These are phyloP conservation scores for Rhodotorula paludigena DNA, from an alignment of 768 basidiomycete genomes.

Conservation along the genomic window DNA sequence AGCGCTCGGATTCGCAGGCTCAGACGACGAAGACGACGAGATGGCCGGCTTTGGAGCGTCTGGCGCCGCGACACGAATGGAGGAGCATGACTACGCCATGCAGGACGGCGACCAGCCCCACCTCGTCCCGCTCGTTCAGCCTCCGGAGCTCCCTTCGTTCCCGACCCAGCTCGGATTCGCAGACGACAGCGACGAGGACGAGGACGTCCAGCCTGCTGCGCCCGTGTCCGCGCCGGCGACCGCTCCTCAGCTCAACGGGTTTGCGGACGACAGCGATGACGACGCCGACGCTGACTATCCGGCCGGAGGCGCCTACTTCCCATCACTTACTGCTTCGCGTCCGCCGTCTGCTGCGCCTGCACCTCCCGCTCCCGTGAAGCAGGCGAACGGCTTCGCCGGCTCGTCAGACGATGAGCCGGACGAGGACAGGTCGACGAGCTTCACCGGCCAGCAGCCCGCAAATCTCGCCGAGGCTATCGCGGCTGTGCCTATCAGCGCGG, in stretches of 20 bases:
- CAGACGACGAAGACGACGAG: background rate
- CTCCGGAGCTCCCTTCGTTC: too few species aligned
- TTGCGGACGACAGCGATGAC: background rate
- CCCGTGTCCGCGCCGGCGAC: too few species aligned
- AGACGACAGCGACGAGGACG: background rate
- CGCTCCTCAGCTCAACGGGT: background rate
- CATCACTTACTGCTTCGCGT: too few species aligned
- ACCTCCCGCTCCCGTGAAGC: too few species aligned
- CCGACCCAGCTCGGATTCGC: background rate
- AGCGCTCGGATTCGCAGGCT: conserved; percentile 2
- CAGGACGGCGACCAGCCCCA: too few species aligned
- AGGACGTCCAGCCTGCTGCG: background rate
- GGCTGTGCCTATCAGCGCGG: background rate
- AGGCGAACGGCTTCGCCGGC: too few species aligned
- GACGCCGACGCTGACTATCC: background rate
- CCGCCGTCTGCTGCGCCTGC: too few species aligned
- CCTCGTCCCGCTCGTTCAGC: too few species aligned
- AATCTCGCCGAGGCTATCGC: background rate
- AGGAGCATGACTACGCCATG: too few species aligned
- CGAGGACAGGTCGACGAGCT: background rate
- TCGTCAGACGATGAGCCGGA: background rate
- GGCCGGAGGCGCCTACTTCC: too few species aligned
- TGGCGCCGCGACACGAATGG: too few species aligned
- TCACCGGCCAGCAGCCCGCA: background rate
- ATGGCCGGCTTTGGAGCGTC: too few species aligned